Base-by-base conservation (phyloP, 495 filamentous ascomycete species). In the Saxophila tyrrhenica region DNA sequence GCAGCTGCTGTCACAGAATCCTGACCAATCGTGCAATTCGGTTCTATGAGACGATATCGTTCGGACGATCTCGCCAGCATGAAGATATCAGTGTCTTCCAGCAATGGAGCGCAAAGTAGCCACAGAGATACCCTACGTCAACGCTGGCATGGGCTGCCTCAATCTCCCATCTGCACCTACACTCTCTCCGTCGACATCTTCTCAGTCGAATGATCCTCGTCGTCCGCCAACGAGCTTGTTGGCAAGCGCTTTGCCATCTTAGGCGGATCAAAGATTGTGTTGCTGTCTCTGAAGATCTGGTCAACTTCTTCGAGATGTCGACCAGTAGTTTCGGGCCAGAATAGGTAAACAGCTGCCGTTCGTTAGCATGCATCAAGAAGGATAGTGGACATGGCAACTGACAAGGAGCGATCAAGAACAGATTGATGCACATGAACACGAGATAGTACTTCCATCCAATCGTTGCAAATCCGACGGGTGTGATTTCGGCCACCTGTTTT, bases 291-390 rank as follows among this genome's bases (percentile, higher is more conserved):
- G 50, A 88, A 87, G 48, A 87, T 79, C 59, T 78, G 77, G 35
- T 74, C 72, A 29, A 88, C 64, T 64, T 87, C 81, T 64, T 87
- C 84, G 48, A 88, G 72, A 16, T 82, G 84, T 49, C 77, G 75
- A 9, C 77, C 77, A 23, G 75, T 76, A 2, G 83, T 87, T 65
- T 88, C 84, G 0, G 81, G 76, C 58, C 81, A 83, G 57, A 83
- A 74, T 55, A 84, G 79, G 65, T 80, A 86, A 41, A 84, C 82
- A 21, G 65, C 63, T 46, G 56, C 15, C 7, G 3, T 2, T 25
- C 32, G 21, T 53, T 13, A 35, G 29, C 29, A 35, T 35, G 13
- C 13, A 13, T 35, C 13, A 5, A 7, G 5, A 35, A 35, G 13
- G 29, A 35, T 35, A n/a, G n/a, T n/a, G n/a, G n/a, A n/a, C n/a